A percentile compares a stretch with the other conserved stretches of the same genome.
Conservation (phyloP, 148 eudicot species). For the Persicaria maculosa region DNA sequence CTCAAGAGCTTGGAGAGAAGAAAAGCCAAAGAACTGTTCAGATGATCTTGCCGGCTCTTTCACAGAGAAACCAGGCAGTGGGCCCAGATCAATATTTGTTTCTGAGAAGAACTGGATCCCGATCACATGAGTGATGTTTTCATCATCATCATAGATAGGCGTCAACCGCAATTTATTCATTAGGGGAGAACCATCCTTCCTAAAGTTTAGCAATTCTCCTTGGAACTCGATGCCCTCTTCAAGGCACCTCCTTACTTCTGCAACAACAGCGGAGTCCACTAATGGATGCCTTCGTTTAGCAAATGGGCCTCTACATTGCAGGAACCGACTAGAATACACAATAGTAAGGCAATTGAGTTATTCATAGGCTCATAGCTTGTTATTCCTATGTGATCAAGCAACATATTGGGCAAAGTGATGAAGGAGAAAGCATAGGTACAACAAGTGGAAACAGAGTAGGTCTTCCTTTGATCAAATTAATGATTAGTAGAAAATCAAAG, state of each 20-base stretch:
- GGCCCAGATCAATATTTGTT: conserved; percentile 68
- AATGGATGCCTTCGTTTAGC: conserved; percentile 94
- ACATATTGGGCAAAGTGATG: neutral
- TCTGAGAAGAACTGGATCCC: conserved; percentile 80
- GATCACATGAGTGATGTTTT: conserved; percentile 66
- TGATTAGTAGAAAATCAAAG: neutral
- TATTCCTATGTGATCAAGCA: neutral
- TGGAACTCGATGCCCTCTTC: conserved; percentile 82
- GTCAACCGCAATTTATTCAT: conserved; percentile 78
- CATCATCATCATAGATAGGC: conserved; percentile 88
- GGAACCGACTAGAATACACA: conserved; percentile 65
- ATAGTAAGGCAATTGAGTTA: neutral
- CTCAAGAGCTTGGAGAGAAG: conserved; percentile 29
- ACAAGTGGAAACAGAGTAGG: neutral
- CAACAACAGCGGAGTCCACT: conserved; percentile 71
- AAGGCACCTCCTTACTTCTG: conserved; percentile 87
- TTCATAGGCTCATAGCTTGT: neutral
- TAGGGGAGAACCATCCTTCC: conserved; percentile 86
- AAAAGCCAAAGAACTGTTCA: conserved; percentile 47
- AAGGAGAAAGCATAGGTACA: neutral
- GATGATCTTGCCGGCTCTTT: conserved; percentile 44
- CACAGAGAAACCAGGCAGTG: conserved; percentile 48
- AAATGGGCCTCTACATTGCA: conserved; percentile 98
- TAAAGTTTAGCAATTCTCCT: conserved; percentile 81
- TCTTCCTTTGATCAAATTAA: neutral